A percentile compares a stretch with the other conserved stretches of the same genome.
phyloP scores from a whole-genome alignment of 495 filamentous ascomycete species.

The Parathielavia appendiculata region DNA sequence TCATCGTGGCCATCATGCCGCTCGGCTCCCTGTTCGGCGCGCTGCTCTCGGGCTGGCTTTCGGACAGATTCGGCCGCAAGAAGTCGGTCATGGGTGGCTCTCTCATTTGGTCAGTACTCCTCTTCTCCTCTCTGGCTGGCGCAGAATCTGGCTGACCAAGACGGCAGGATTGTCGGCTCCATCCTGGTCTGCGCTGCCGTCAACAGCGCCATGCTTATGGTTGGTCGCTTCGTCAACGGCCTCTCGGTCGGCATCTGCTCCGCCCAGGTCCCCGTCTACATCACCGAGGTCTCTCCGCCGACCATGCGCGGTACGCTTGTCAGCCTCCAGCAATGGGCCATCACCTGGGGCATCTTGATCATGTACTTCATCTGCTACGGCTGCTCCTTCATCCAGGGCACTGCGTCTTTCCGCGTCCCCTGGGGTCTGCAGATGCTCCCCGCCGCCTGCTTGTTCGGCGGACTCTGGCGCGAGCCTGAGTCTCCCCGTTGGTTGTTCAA shows the following conservation, averaged over 20 bases:
- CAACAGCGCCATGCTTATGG: conserved; percentile 67
- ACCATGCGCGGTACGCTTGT: conserved; percentile 66
- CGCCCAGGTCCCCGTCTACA: conserved; percentile 75
- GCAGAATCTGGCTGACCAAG: background rate
- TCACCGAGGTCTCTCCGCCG: conserved; percentile 66
- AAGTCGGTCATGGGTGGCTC: conserved; percentile 58
- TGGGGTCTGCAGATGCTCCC: conserved; percentile 77
- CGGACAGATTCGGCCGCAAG: conserved; percentile 65
- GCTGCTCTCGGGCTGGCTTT: conserved; percentile 59
- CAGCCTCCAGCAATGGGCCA: conserved; percentile 70
- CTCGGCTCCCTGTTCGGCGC: conserved; percentile 72
- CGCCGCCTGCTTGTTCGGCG: conserved; percentile 57
- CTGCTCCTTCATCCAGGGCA: conserved; percentile 56
- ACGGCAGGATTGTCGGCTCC: conserved; percentile 50
- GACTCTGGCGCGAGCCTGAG: conserved; percentile 63
- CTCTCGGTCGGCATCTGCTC: conserved; percentile 71
- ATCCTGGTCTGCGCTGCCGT: conserved; percentile 65
- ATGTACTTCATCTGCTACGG: conserved; percentile 76
- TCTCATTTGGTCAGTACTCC: conserved; percentile 53
- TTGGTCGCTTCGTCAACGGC: conserved; percentile 73
- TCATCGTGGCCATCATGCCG: conserved; percentile 62
- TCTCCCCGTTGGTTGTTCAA: conserved; percentile 74
- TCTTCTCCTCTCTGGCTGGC: background rate
- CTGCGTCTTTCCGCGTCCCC: conserved; percentile 63
- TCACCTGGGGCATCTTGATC: conserved; percentile 74